Evolutionary conservation across 352 stramenopile genomes (phyloP).

Genomic region (Pythium myriotylum): DNA sequence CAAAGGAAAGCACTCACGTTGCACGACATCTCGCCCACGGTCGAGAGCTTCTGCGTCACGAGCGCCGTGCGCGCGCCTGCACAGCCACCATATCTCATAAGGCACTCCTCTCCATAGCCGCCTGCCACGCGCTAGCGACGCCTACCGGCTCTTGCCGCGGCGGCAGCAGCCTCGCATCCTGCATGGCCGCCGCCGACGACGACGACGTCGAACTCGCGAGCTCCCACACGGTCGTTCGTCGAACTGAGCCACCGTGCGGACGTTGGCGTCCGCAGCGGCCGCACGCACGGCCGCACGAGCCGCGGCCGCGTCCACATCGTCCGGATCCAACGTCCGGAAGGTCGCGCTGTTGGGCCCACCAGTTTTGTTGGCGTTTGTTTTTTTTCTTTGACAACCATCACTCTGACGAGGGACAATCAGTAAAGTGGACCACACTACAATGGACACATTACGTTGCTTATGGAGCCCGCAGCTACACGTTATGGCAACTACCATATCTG

Average conservation of each 20-base stretch:
- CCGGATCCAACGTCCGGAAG: conserved; percentile 13
- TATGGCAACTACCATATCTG: too few relatives aligned
- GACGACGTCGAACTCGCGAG: conserved; percentile 68
- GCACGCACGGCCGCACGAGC: conserved; percentile 21
- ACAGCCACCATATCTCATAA: too few relatives aligned
- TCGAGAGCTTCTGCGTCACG: conserved; percentile 95
- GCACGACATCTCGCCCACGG: conserved; percentile 97
- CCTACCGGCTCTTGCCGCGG: conserved; percentile 69
- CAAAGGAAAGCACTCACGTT: conserved; percentile 74
- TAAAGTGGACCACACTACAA: conserved; percentile 20
- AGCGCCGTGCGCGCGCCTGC: conserved; percentile 93
- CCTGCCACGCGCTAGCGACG: too few relatives aligned
- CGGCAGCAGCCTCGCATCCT: conserved; percentile 91
- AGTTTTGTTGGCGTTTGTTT: too few relatives aligned
- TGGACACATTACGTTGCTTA: too few relatives aligned
- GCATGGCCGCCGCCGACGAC: conserved; percentile 93
- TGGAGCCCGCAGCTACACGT: too few relatives aligned
- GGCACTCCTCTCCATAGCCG: too few relatives aligned
- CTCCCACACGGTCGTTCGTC: neutral
- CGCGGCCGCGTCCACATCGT: conserved; percentile 12
- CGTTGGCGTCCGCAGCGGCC: neutral
- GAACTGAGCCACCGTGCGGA: conserved; percentile 1
- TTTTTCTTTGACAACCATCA: conserved; percentile 29
- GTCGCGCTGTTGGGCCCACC: too few relatives aligned
- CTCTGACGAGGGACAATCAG: neutral